These are phyloP conservation scores for Microsporum ferrugineum DNA, from an alignment of 2,329 filamentous ascomycete species.

Conservation along the genomic window DNA sequence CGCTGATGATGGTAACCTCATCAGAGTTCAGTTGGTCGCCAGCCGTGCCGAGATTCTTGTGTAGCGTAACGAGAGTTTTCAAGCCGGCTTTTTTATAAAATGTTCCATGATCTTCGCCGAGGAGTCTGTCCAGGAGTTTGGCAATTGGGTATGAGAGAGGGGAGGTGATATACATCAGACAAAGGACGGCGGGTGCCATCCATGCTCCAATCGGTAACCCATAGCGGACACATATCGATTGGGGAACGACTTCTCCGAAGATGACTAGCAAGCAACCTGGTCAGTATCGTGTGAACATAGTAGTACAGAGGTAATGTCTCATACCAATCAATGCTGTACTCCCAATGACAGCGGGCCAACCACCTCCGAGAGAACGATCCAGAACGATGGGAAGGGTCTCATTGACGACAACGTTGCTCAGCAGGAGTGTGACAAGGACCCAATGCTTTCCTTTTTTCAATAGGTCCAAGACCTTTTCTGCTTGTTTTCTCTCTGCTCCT, in stretches of 20 bases:
- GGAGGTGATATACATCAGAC: slow-evolving; percentile 83
- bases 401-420: slow-evolving; percentile 97
- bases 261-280: slow-evolving; percentile 56
- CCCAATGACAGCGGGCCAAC: slow-evolving; percentile 84
- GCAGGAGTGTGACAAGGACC: slow-evolving; percentile 85
- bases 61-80: slow-evolving; percentile 89
- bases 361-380: slow-evolving; percentile 84
- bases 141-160: slow-evolving; percentile 90
- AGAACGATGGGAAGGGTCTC: slow-evolving; percentile 92
- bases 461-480: slow-evolving; percentile 65
- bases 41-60: slow-evolving; percentile 68
- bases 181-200: slow-evolving; percentile 78
- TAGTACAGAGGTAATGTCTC: slow-evolving; percentile 17
- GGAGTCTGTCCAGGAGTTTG: slow-evolving; percentile 82
- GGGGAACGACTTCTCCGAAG: slow-evolving; percentile 91
- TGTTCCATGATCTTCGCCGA: slow-evolving; percentile 90
- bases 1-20: slow-evolving; percentile 97
- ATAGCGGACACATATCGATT: slow-evolving; percentile 92
- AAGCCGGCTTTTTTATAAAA: slow-evolving; percentile 96
- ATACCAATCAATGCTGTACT: slow-evolving; percentile 88
- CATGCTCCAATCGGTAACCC: slow-evolving; percentile 88
- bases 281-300: background rate
- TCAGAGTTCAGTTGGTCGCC: slow-evolving; percentile 86
- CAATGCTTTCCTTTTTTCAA: slow-evolving; percentile 89
- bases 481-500: slow-evolving; percentile 76